Evolutionary conservation across 495 filamentous ascomycete genomes (phyloP).

Genomic region (Chaetomium cochliodes): DNA sequence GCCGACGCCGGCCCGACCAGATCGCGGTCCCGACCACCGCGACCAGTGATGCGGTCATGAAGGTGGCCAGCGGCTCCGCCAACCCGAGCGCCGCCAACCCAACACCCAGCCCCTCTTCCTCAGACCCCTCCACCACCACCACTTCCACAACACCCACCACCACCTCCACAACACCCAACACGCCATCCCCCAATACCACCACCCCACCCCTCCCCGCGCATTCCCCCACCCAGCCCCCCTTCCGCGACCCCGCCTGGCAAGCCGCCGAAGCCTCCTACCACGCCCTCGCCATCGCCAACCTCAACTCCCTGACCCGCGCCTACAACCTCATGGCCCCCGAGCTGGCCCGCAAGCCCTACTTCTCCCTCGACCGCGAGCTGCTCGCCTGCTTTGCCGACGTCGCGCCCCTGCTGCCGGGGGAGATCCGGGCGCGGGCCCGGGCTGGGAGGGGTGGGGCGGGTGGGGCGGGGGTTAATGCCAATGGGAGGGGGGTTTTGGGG

Average conservation of each 20-base stretch:
- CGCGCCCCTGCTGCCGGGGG: constrained; percentile 68
- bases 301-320: constrained; percentile 78
- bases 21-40: constrained; percentile 49
- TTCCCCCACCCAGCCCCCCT: constrained; percentile 44
- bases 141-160: constrained; percentile 3
- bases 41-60: constrained; percentile 51
- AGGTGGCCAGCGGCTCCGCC: constrained; percentile 28
- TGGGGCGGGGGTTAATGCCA: constrained; percentile 24
- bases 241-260: constrained; percentile 67
- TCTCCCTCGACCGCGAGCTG: constrained; percentile 79
- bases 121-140: constrained; percentile 17
- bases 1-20: constrained; percentile 45
- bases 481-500: no score
- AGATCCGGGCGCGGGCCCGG: constrained; percentile 72
- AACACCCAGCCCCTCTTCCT: neutral
- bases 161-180: neutral
- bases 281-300: constrained; percentile 69
- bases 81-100: constrained; percentile 8
- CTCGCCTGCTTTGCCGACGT: constrained; percentile 78
- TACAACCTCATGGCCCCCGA: constrained; percentile 95
- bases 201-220: neutral
- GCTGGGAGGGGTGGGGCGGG: constrained; percentile 25
- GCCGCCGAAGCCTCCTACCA: constrained; percentile 72
- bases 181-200: neutral
- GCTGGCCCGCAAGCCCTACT: constrained; percentile 91